These are phyloP conservation scores for Tulasnella sp. DNA, from an alignment of 768 basidiomycete species.

Conservation along the genomic window DNA sequence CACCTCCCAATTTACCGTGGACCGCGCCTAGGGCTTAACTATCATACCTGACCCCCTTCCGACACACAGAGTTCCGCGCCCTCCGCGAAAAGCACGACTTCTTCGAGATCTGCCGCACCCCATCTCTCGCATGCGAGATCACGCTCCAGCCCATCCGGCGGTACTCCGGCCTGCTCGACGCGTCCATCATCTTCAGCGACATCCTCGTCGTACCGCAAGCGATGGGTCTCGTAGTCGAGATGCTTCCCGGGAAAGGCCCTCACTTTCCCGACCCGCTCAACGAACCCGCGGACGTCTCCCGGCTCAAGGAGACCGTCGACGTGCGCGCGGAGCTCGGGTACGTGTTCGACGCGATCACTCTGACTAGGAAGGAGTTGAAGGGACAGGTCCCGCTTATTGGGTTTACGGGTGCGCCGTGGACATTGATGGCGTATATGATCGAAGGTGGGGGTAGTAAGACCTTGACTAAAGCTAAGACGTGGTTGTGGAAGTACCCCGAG, in stretches of 20 bases:
- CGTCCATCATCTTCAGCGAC: constrained; percentile 95
- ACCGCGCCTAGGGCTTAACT: neutral
- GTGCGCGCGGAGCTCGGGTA: constrained; percentile 78
- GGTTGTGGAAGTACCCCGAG: constrained; percentile 85
- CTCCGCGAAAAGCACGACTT: constrained; percentile 81
- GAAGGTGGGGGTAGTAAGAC: constrained; percentile 92
- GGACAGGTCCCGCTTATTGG: constrained; percentile 95
- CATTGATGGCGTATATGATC: constrained; percentile 95
- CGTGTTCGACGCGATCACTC: constrained; percentile 83
- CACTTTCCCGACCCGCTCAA: constrained; percentile 77
- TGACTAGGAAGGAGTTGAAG: constrained; percentile 64
- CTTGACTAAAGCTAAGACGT: constrained; percentile 82
- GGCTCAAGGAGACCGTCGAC: constrained; percentile 52
- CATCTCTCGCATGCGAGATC: constrained; percentile 76
- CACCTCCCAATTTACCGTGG: too few species aligned
- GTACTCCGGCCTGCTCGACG: constrained; percentile 79
- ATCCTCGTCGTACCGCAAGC: constrained; percentile 95
- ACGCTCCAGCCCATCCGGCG: constrained; percentile 91
- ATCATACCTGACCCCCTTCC: neutral
- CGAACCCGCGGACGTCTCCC: constrained; percentile 58
- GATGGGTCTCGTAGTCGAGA: constrained; percentile 88
- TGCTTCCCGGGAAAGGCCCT: constrained; percentile 75
- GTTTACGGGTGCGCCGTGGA: constrained; percentile 97
- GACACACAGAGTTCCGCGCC: constrained; percentile 69
- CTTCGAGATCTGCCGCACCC: constrained; percentile 90